phyloP scores from a whole-genome alignment of 768 basidiomycete genomes.

The Suillus occidentalis region DNA sequence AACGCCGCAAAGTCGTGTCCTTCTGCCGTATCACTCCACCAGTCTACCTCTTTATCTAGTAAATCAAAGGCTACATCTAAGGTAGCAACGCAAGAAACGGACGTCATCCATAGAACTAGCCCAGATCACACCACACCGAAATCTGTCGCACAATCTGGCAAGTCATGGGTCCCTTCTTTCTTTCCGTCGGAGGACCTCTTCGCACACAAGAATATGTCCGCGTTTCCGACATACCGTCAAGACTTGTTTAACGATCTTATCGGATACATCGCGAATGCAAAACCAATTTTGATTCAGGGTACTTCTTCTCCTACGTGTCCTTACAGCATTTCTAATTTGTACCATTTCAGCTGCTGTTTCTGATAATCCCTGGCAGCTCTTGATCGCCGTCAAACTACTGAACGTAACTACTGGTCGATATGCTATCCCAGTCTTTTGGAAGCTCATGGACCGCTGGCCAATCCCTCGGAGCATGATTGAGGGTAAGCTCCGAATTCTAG shows the following conservation, averaged over 20 bases:
- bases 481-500: slow-evolving; percentile 39
- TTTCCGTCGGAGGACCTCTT: not conserved
- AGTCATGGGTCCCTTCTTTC: slow-evolving; percentile 4
- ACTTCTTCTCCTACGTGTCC: slow-evolving; percentile 3
- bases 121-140: slow-evolving; percentile 9
- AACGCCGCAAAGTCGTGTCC: not conserved
- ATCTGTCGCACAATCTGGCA: slow-evolving; percentile 9
- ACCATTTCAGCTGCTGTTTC: slow-evolving; percentile 45
- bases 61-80: not conserved
- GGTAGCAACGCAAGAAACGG: not conserved
- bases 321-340: not conserved
- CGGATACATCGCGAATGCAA: slow-evolving; percentile 27
- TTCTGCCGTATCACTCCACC: not conserved
- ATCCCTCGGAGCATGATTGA: slow-evolving; percentile 52
- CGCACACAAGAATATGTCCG: not conserved
- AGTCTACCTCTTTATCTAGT: not conserved
- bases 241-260: slow-evolving; percentile 24
- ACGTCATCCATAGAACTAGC: not conserved
- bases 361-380: slow-evolving; percentile 65
- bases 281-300: slow-evolving; percentile 34
- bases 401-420: slow-evolving; percentile 67
- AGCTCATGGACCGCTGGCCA: slow-evolving; percentile 56
- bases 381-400: slow-evolving; percentile 65
- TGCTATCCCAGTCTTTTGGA: slow-evolving; percentile 67
- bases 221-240: not conserved